phyloP scores from a whole-genome alignment of 768 basidiomycete species.

The Termitomyces sp. region DNA sequence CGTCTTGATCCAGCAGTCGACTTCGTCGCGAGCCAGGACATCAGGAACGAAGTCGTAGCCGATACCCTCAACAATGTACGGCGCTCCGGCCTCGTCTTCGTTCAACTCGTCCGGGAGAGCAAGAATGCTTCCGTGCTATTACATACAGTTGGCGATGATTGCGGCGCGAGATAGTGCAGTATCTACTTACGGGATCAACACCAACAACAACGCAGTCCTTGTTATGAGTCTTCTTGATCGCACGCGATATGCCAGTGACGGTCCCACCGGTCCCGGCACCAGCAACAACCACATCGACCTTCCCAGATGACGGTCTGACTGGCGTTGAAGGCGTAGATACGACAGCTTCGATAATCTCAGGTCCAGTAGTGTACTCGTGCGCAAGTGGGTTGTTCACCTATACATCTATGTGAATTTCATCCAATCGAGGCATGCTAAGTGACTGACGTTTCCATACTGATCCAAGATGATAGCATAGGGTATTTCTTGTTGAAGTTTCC shows the following conservation, averaged over 20 bases:
- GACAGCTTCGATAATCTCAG: conserved; percentile 84
- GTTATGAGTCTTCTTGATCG: conserved; percentile 77
- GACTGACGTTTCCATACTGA: conserved; percentile 75
- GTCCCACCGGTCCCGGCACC: conserved; percentile 96
- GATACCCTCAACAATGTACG: conserved; percentile 91
- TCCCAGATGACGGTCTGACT: conserved; percentile 54
- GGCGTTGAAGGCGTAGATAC: conserved; percentile 56
- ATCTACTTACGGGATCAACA: conserved; percentile 72
- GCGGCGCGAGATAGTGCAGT: not conserved
- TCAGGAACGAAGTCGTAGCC: conserved; percentile 92
- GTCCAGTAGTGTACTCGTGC: conserved; percentile 86
- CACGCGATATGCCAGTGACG: conserved; percentile 78
- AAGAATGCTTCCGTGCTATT: conserved; percentile 84
- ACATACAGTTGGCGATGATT: not conserved
- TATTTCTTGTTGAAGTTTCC: conserved; percentile 68
- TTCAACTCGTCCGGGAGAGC: conserved; percentile 69
- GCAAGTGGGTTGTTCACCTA: conserved; percentile 84
- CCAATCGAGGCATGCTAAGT: not conserved
- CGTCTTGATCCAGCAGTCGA: conserved; percentile 86
- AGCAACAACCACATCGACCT: conserved; percentile 78
- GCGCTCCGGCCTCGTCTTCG: conserved; percentile 34
- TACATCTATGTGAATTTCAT: conserved; percentile 7
- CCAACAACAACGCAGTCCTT: conserved; percentile 70
- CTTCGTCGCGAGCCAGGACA: conserved; percentile 67
- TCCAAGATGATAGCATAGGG: conserved; percentile 87